Conservation (phyloP, 2,329 filamentous ascomycete species). For the Orbilia oligospora region DNA sequence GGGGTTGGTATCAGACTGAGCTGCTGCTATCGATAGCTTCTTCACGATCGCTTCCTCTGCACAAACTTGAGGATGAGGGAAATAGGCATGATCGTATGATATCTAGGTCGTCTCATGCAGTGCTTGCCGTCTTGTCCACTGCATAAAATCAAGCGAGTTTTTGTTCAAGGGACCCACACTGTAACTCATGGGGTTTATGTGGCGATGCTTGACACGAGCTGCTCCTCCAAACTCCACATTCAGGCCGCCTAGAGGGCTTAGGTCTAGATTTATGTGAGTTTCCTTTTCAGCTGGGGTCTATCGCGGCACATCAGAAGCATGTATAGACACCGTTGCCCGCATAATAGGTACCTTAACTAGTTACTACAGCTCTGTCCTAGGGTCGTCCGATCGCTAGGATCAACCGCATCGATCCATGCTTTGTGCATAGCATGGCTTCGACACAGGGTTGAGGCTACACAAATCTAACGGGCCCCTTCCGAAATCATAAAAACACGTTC, state of each 20-base stretch:
- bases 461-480: neutral
- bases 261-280: neutral
- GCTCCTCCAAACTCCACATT: conserved; percentile 14
- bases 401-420: neutral
- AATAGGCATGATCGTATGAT: conserved; percentile 28
- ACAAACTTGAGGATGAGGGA: neutral
- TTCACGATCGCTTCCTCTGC: neutral
- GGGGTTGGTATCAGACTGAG: neutral
- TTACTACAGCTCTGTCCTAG: neutral
- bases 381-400: neutral
- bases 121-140: conserved; percentile 9
- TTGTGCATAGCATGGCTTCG: neutral
- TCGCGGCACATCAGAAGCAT: neutral
- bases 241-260: neutral
- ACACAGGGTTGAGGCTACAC: neutral
- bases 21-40: conserved; percentile 4
- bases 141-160: conserved; percentile 21
- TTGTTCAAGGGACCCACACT: neutral
- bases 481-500: neutral
- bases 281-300: neutral
- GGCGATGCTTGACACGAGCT: conserved; percentile 7
- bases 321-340: neutral
- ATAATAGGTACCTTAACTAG: neutral
- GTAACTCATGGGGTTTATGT: neutral
- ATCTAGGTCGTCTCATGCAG: neutral